These are phyloP conservation scores for Lizonia empirigonia DNA, from an alignment of 2,329 filamentous ascomycete genomes.

Conservation along the genomic window DNA sequence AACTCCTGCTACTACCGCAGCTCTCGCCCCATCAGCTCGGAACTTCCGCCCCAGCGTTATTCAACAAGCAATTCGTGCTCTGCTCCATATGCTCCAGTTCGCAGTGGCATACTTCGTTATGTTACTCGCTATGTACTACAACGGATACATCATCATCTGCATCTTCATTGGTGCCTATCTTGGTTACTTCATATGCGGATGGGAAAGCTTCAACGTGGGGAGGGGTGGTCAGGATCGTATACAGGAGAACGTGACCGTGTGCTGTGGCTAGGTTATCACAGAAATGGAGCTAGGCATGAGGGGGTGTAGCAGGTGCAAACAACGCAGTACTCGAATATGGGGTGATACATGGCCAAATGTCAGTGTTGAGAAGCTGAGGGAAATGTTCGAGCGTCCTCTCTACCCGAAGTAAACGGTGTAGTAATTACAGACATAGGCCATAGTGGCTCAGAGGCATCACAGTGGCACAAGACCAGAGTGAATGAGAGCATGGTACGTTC, in stretches of 20 bases:
- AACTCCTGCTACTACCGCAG: conserved; percentile 3
- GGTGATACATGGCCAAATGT: not conserved
- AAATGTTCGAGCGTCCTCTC: not conserved
- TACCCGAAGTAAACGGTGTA: not conserved
- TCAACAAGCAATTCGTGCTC: conserved; percentile 72
- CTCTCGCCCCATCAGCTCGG: conserved; percentile 5
- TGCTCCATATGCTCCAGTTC: conserved; percentile 76
- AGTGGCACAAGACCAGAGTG: too few species aligned
- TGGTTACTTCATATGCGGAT: conserved; percentile 46
- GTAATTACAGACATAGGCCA: not conserved
- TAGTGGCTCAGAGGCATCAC: too few species aligned
- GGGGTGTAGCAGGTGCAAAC: not conserved
- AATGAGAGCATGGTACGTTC: not conserved
- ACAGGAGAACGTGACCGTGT: conserved; percentile 45
- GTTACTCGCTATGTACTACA: conserved; percentile 71
- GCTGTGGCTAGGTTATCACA: conserved; percentile 34
- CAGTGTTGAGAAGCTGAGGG: not conserved
- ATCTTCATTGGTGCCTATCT: conserved; percentile 47
- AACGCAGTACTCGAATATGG: not conserved
- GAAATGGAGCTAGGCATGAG: not conserved
- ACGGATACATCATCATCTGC: conserved; percentile 69
- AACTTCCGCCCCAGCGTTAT: conserved; percentile 61
- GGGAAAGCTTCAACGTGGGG: conserved; percentile 41
- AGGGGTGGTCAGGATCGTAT: conserved; percentile 36
- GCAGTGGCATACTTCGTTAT: conserved; percentile 81